These are phyloP conservation scores for Botrytis deweyae DNA, from an alignment of 2,329 filamentous ascomycete species.

Conservation along the genomic window DNA sequence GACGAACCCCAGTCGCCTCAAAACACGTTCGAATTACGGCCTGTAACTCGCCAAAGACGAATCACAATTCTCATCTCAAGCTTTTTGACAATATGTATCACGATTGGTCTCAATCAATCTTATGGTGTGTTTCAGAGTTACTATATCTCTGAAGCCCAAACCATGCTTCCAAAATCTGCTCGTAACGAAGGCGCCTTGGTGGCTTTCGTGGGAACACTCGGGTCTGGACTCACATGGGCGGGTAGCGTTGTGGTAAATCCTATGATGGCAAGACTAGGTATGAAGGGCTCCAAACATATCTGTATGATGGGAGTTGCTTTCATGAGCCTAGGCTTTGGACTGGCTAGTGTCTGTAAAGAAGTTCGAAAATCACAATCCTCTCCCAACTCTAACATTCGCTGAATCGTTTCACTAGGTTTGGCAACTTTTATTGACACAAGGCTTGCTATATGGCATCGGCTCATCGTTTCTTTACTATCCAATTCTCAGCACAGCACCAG, in stretches of 20 bases:
- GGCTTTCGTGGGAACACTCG: slow-evolving; percentile 50
- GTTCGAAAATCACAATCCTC: slow-evolving; percentile 23
- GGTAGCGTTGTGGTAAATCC: slow-evolving; percentile 51
- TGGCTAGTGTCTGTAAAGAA: slow-evolving; percentile 42
- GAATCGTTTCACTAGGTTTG: slow-evolving; percentile 38
- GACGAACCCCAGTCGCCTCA: neutral
- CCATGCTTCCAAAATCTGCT: slow-evolving; percentile 42
- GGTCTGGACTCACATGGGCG: slow-evolving; percentile 50
- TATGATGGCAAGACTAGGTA: slow-evolving; percentile 46
- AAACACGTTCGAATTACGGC: slow-evolving; percentile 43
- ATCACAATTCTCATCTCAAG: slow-evolving; percentile 45
- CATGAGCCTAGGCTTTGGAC: slow-evolving; percentile 45
- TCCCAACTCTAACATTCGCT: neutral
- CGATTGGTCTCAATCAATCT: slow-evolving; percentile 50
- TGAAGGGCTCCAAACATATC: slow-evolving; percentile 41
- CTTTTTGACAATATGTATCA: slow-evolving; percentile 48
- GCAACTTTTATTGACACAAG: slow-evolving; percentile 49
- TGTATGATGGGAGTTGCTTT: slow-evolving; percentile 45
- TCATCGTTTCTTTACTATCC: slow-evolving; percentile 45
- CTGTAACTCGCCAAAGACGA: slow-evolving; percentile 42
- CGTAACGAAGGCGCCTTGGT: slow-evolving; percentile 45
- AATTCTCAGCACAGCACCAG: slow-evolving; percentile 47
- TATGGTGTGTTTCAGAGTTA: slow-evolving; percentile 52
- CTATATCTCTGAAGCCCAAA: slow-evolving; percentile 45
- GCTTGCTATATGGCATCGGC: slow-evolving; percentile 47